Percentiles rank a stretch among this genome's conserved stretches.
These are phyloP conservation scores for Gossypium sturtianum DNA, from an alignment of 345 rosid genomes.

Conservation along the genomic window DNA sequence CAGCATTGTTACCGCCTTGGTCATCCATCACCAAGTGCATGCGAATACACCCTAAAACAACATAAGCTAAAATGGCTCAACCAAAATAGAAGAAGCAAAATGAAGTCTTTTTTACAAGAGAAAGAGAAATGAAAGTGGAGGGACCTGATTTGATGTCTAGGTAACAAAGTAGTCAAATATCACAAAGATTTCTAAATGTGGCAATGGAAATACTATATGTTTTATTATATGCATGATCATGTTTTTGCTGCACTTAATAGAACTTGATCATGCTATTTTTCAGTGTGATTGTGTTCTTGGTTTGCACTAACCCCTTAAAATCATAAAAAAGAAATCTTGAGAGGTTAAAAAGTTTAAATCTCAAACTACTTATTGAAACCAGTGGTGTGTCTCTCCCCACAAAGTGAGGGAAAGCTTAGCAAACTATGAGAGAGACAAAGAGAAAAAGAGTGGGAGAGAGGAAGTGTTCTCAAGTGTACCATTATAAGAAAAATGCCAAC, in stretches of 20 bases:
- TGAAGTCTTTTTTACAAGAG: background rate
- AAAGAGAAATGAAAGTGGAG: background rate
- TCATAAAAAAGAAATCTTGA: constrained; percentile 25
- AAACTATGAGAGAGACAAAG: constrained; percentile 3
- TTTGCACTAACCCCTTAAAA: constrained; percentile 17
- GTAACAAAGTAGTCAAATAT: constrained; percentile 9
- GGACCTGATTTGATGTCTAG: constrained; percentile 1
- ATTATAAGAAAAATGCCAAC: constrained; percentile 32
- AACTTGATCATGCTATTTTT: background rate
- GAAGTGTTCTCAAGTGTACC: constrained; percentile 11
- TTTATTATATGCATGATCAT: too few species aligned
- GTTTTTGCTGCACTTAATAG: background rate
- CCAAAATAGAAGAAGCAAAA: constrained; percentile 1
- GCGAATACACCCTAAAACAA: constrained; percentile 9
- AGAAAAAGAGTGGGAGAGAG: constrained; percentile 6
- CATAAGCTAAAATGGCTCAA: background rate
- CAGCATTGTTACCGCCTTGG: constrained; percentile 34
- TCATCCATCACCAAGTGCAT: constrained; percentile 42
- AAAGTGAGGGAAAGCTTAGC: constrained; percentile 6
- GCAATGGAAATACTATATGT: background rate
- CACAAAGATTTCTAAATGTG: background rate
- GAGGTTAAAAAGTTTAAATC: constrained; percentile 32
- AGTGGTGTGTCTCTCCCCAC: constrained; percentile 10
- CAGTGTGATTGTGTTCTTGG: background rate
- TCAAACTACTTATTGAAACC: constrained; percentile 37